Base-by-base conservation (phyloP, 345 rosid species). In the Adansonia digitata region DNA sequence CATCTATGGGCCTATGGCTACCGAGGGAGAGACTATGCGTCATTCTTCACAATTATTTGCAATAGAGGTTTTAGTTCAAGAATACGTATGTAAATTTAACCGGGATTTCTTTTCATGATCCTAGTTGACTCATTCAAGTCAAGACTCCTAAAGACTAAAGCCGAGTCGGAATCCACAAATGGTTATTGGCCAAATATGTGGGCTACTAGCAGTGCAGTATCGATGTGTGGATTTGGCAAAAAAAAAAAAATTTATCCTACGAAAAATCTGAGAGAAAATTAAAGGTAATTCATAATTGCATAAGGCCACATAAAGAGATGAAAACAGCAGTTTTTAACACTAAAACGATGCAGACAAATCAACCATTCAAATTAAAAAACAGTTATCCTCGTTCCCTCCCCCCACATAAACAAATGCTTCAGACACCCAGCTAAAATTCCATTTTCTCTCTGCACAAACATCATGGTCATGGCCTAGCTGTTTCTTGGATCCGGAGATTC, bases 401-500 rank as follows among this genome's bases (percentile, higher is more conserved):
- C 66, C 79, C 24, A 72, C 80, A 70, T 71, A 66, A 83, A 79
- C 75, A 81, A 83, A 75, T 75, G 56, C 75, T 34, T 43, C 62
- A 71, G 43, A 78, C 69, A 59, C 74, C 73, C 77, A 74, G 67
- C 81, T 57, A 78, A 87, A 80, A 78, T 83, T 83, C 90, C 85
- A 80, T 77, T 80, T 62, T 76, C 80, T 83, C 85, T 77, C 80
- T 26, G 17, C 82, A 76, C 80, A 77, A 77, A 77, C 91, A 78
- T 81, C 84, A 81, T 90, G 91, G 90, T 81, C 84, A 81, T 90
- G 91, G 90, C 87, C 87, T 82, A 86, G 88, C 88, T 89, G 91
- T 86, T 85, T 86, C 94, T 90, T 85, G 91, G 94, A 90, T 90
- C 94, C 91, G 81, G 88, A 83, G 92, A 86, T 85, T 88, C 89